These are phyloP conservation scores for Alternaria postmessia DNA, from an alignment of 2,329 filamentous ascomycete species.

Conservation along the genomic window DNA sequence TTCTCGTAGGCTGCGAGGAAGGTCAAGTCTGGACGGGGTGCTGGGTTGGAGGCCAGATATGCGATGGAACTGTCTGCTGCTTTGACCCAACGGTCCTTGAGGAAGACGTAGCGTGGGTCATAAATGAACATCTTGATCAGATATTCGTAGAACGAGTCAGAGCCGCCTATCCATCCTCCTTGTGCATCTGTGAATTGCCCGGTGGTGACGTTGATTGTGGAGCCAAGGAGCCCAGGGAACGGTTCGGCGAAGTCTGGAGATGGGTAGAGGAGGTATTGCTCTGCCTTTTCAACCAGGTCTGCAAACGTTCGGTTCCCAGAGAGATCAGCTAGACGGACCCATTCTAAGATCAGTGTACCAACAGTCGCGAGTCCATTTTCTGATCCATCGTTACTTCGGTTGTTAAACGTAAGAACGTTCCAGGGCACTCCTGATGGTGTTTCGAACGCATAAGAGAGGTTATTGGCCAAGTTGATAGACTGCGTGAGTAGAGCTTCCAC, in stretches of 20 bases:
- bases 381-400: constrained; percentile 57
- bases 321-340: constrained; percentile 80
- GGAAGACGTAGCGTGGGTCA: constrained; percentile 70
- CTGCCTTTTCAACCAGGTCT: constrained; percentile 69
- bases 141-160: constrained; percentile 88
- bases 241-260: constrained; percentile 70
- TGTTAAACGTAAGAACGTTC: constrained; percentile 70
- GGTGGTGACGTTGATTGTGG: constrained; percentile 68
- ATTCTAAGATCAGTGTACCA: constrained; percentile 83
- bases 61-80: constrained; percentile 79
- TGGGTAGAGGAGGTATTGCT: constrained; percentile 74
- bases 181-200: constrained; percentile 71
- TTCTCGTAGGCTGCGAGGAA: constrained; percentile 70
- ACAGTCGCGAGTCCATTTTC: constrained; percentile 78
- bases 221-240: constrained; percentile 79
- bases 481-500: constrained; percentile 71
- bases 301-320: constrained; percentile 73
- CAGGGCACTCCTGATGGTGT: constrained; percentile 78
- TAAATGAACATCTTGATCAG: constrained; percentile 92
- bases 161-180: constrained; percentile 80
- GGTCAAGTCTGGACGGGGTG: constrained; percentile 72
- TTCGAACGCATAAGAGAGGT: constrained; percentile 79
- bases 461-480: constrained; percentile 72
- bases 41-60: constrained; percentile 74
- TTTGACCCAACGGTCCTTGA: constrained; percentile 75